A percentile compares a stretch with the other conserved stretches of the same genome.
phyloP scores from a whole-genome alignment of 345 rosid species.

The Eucalyptus cladocalyx region DNA sequence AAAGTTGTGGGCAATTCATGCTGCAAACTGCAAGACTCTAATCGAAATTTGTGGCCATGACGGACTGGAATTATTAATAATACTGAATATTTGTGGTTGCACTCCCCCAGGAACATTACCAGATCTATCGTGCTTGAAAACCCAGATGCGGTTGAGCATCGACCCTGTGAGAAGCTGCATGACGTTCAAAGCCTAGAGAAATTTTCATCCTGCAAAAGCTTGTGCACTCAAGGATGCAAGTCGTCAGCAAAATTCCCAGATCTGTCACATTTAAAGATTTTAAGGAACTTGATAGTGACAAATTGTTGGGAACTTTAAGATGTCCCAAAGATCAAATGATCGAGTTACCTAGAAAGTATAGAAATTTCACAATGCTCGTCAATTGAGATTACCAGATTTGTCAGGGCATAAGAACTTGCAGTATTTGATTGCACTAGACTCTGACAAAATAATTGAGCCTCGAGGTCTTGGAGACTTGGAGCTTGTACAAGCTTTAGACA shows the following conservation, averaged over 20 bases:
- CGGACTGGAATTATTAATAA: not conserved
- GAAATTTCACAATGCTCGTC: too few relatives aligned
- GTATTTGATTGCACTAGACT: too few relatives aligned
- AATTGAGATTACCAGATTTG: too few relatives aligned
- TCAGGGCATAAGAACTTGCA: too few relatives aligned
- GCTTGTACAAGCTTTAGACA: too few relatives aligned
- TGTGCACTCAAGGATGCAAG: not conserved
- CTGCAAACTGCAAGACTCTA: not conserved
- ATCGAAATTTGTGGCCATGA: not conserved
- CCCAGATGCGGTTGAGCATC: not conserved
- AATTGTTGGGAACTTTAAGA: too few relatives aligned
- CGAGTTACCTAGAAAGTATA: too few relatives aligned
- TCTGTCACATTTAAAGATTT: not conserved
- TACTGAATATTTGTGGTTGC: not conserved
- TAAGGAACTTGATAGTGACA: not conserved
- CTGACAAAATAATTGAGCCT: too few relatives aligned
- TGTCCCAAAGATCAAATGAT: too few relatives aligned
- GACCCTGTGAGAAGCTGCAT: not conserved
- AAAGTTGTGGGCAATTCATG: not conserved
- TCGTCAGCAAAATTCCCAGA: not conserved
- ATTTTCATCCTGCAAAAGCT: not conserved
- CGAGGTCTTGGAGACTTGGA: too few relatives aligned
- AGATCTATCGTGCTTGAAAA: not conserved
- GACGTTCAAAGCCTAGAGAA: not conserved
- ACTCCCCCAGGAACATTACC: not conserved